Conservation (phyloP, 352 stramenopile species). For the Phytophthora citrophthora region DNA sequence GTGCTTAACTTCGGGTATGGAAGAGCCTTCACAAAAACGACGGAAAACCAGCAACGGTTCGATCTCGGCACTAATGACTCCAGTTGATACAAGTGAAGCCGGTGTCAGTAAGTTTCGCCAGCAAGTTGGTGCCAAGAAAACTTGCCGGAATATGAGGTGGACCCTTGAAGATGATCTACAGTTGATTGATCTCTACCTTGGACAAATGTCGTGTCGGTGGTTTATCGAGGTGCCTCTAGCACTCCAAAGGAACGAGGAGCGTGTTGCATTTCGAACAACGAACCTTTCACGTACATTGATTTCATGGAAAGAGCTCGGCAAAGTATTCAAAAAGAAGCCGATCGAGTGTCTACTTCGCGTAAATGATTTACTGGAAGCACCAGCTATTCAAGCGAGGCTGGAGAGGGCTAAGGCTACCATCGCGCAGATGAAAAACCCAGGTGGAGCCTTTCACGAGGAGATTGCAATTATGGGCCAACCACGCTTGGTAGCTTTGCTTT, state of each 20-base stretch:
- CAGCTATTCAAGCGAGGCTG: constrained; percentile 66
- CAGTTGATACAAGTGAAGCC: constrained; percentile 39
- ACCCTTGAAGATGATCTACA: constrained; percentile 64
- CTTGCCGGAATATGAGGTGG: constrained; percentile 65
- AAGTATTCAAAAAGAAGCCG: constrained; percentile 64
- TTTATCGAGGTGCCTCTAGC: constrained; percentile 80
- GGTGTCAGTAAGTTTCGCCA: constrained; percentile 55
- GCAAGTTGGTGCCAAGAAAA: constrained; percentile 58
- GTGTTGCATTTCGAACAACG: constrained; percentile 69
- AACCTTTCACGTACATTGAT: constrained; percentile 63
- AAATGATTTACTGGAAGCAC: constrained; percentile 65
- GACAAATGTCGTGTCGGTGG: constrained; percentile 75
- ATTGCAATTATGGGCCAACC: constrained; percentile 58
- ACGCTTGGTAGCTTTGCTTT: constrained; percentile 68
- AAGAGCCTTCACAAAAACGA: constrained; percentile 35
- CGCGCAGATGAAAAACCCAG: constrained; percentile 74
- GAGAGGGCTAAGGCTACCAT: constrained; percentile 65
- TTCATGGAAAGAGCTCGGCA: constrained; percentile 72
- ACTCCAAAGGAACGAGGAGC: constrained; percentile 68
- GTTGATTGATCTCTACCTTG: constrained; percentile 78
- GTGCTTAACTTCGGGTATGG: constrained; percentile 34
- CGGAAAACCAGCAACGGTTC: constrained; percentile 25
- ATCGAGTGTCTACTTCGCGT: constrained; percentile 77
- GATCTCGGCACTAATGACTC: constrained; percentile 30
- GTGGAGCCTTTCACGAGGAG: constrained; percentile 76